Conservation (phyloP, 225 moss, liverwort and hornwort species). For the Takakia lepidozioides region DNA sequence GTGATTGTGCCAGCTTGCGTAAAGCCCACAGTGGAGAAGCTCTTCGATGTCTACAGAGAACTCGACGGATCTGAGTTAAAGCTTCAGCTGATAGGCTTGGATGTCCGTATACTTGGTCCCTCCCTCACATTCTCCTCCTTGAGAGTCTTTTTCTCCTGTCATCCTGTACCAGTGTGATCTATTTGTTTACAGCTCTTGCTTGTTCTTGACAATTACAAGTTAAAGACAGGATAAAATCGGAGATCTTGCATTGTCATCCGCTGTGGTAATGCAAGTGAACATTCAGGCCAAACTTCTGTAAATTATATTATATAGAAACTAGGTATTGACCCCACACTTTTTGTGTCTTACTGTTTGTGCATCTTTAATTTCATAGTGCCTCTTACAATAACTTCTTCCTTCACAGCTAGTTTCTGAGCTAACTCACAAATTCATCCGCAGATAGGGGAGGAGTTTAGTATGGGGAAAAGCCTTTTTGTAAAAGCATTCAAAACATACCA, state of each 20-base stretch:
- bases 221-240: no score
- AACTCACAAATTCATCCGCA: conserved; percentile 10
- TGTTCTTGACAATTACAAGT: no score
- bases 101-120: conserved; percentile 49
- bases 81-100: conserved; percentile 73
- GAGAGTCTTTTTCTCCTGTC: no score
- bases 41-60: conserved; percentile 70
- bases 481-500: conserved; percentile 92
- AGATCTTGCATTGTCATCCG: no score
- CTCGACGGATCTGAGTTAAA: conserved; percentile 74
- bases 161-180: no score
- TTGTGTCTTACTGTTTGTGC: background rate
- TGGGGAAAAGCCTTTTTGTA: conserved; percentile 76
- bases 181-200: no score
- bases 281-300: no score
- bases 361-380: background rate
- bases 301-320: no score
- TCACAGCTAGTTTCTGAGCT: background rate
- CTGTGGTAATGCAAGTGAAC: no score
- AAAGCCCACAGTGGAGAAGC: conserved; percentile 67
- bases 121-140: background rate
- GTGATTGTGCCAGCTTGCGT: conserved; percentile 75
- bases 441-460: conserved; percentile 81
- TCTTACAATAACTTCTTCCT: background rate
- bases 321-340: no score